Base-by-base conservation (phyloP, 495 filamentous ascomycete species). In the Hypoxylon crocopeplum region DNA sequence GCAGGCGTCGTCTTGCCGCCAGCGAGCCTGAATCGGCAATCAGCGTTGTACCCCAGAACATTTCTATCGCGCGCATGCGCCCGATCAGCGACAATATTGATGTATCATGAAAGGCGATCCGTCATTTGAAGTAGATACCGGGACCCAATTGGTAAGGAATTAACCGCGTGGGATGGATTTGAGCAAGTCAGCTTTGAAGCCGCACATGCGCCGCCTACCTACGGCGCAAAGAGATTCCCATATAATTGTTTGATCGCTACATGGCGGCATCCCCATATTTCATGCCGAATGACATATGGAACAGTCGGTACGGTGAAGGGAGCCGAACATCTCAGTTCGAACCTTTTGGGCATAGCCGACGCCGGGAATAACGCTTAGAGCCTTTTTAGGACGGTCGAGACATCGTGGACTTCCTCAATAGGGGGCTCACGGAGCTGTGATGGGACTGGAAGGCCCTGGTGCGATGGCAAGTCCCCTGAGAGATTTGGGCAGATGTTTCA, bases 281-380 rank as follows among this genome's bases (percentile, higher is more conserved):
- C 32, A 59, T 45, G 53, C 54, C 44, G 40, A 53, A 25, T 54
- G 44, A 25, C 44, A 50, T 46, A 34, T 63, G 40, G 33, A 37
- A 47, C 19, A 21, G 38, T 34, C 39, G 25, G 46, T 33, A 40
- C 30, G 27, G 51, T 24, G 20, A 21, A 29, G 24, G 47, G 33
- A 56, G 25, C 46, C 39, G 59, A 52, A 19, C 27, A 39, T 46
- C 47, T 16, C 24, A 33, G n/a, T 40, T 38, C n/a, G 12, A 57
- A 48, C 42, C 34, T 52, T 32, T 42, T 17, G n/a, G 25, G 37
- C 32, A 3, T 52, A 30, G 15, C 40, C 46, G 58, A 37, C 12
- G 38, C 48, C 58, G 50, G 55, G 50, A 37, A 49, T 42, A 47
- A 45, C 33, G 45, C 10, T 11, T 12, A 36, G 32, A 55, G 50